These are phyloP conservation scores for Pythium aquatile DNA, from an alignment of 352 stramenopile genomes.

Conservation along the genomic window DNA sequence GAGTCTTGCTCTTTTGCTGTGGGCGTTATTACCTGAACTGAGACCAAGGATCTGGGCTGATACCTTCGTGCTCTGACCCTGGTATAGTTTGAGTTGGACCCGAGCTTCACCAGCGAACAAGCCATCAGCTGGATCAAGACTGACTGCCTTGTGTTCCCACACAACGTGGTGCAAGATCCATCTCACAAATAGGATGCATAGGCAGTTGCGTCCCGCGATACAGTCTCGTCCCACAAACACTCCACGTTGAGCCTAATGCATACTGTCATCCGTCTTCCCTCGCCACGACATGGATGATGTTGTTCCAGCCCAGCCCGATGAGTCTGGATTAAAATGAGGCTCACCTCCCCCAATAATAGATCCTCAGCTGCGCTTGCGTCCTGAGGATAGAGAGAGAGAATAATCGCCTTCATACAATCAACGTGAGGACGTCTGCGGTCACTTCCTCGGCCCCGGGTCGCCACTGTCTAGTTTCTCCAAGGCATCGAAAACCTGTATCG, in stretches of 20 bases:
- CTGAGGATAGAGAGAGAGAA: not conserved
- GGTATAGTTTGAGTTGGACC: conserved; percentile 17
- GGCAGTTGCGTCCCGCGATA: not conserved
- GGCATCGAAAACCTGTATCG: not conserved
- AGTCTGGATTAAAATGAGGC: not conserved
- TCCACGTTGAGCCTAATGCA: not conserved
- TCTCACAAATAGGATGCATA: not conserved
- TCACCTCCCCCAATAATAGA: not conserved
- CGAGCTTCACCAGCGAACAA: conserved; percentile 2
- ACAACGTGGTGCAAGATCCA: not conserved
- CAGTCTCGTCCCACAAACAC: not conserved
- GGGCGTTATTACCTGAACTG: not conserved
- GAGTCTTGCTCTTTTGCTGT: not conserved
- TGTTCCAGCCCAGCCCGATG: not conserved
- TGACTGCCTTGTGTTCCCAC: conserved; percentile 16
- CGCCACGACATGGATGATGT: not conserved
- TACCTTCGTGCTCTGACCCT: not conserved
- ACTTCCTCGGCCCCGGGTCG: too few species aligned
- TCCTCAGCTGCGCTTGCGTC: not conserved
- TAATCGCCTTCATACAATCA: not conserved
- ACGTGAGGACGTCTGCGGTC: too few species aligned
- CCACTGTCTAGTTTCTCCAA: too few species aligned
- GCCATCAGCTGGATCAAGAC: conserved; percentile 20
- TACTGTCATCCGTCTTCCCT: not conserved
- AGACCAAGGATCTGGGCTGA: not conserved